Conservation (phyloP, 352 stramenopile species). For the Phytophthora fragariae region DNA sequence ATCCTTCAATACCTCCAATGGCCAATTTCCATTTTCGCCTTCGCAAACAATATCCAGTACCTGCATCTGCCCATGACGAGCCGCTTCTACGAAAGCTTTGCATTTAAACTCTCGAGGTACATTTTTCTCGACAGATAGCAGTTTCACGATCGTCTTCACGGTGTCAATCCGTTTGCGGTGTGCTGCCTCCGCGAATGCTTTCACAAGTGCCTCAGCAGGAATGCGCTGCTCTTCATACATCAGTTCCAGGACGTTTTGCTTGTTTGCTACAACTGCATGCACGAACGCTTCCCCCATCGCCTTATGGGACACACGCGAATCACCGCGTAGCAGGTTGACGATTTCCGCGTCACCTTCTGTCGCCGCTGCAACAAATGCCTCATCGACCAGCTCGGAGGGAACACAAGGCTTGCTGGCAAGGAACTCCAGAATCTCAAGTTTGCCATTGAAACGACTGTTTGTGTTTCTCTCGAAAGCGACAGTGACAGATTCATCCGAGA, state of each 20-base stretch:
- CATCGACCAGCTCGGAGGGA: neutral
- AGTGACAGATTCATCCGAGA: neutral
- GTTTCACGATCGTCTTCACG: neutral
- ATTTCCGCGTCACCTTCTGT: neutral
- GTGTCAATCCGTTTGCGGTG: neutral
- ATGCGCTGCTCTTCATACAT: neutral
- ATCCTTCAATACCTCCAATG: neutral
- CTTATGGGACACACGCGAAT: neutral
- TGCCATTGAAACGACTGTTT: neutral
- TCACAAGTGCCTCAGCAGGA: neutral
- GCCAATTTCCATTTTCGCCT: neutral
- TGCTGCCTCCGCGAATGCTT: neutral
- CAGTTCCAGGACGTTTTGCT: neutral
- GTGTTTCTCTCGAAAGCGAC: neutral
- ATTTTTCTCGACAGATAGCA: neutral
- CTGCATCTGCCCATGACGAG: neutral
- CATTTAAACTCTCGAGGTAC: neutral
- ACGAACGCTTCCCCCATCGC: constrained; percentile 6
- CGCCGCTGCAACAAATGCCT: neutral
- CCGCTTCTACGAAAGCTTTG: neutral
- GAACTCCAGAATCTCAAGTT: neutral
- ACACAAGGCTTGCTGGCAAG: neutral
- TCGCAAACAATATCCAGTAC: neutral
- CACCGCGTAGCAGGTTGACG: neutral
- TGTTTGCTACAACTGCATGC: neutral